Evolutionary conservation across 441 rosid genomes (phyloP), one percentile per base, ranked within the genome.

Genomic region (Corymbia calophylla): DNA sequence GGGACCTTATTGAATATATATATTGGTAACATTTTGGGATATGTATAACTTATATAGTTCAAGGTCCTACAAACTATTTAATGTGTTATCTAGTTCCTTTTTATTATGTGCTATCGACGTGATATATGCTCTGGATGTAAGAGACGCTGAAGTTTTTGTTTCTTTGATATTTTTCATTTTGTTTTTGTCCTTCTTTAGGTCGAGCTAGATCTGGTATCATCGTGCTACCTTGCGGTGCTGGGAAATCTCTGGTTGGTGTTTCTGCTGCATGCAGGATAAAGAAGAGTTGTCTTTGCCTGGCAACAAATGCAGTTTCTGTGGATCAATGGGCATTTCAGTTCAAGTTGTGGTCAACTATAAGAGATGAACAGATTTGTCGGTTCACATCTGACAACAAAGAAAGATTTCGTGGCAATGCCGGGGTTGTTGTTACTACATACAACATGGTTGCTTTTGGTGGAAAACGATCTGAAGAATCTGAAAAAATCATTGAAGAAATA

Each of bases 381-480:
- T 96, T 98, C 91, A 98, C 99, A 89, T 98, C 99, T 88, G 99
- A 98, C 90, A 97, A 98, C 93, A 98, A 98, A 93, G 99, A 98
- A 93, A 91, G 98, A 89, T 96, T 98, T 90, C 98, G 96, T 87
- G 99, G 99, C 80, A 97, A 96, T 95, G 98, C 99, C 87, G 99
- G 98, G 90, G 99, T 98, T 87, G 98, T 96, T 92, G 99, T 98
- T 88, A 96, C 99, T 88, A 98, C 99, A 77, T 98, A 97, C 91
- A 98, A 96, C 91, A 98, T 96, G 99, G 96, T 98, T 94, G 99
- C 99, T 87, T 98, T 98, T 94, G 98, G 99, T 89, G 99, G 99
- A 87, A 98, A 98, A 91, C 93, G 99, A 86, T 96, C 99, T 54
- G 99, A 98, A 92, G 99, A 98, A 90, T 96, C 99, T 91, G 99